phyloP scores from a whole-genome alignment of 2,329 filamentous ascomycete genomes.

The Amauroascus verrucosus region DNA sequence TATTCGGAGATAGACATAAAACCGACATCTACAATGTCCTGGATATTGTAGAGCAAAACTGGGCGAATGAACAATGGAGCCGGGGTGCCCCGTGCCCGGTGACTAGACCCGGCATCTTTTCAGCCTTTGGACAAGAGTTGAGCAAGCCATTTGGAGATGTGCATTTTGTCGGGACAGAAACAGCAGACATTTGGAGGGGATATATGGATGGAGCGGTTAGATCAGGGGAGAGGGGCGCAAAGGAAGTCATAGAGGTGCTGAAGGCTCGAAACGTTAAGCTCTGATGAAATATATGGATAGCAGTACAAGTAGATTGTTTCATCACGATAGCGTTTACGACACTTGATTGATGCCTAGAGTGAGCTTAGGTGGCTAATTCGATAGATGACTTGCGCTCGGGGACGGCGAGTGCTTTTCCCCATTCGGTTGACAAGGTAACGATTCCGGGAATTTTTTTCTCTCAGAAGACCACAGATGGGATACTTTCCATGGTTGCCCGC shows the following conservation, averaged over 20 bases:
- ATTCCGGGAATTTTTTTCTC: not conserved
- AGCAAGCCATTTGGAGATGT: slow-evolving; percentile 31
- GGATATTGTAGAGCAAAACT: slow-evolving; percentile 26
- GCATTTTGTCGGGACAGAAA: slow-evolving; percentile 48
- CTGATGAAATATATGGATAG: not conserved
- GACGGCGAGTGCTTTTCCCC: too few species aligned
- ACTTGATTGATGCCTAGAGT: not conserved
- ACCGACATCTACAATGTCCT: slow-evolving; percentile 13
- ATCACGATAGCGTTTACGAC: not conserved
- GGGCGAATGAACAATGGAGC: slow-evolving; percentile 30
- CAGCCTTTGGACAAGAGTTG: slow-evolving; percentile 22
- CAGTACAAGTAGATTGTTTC: not conserved
- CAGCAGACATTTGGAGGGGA: slow-evolving; percentile 44
- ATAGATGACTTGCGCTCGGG: too few species aligned
- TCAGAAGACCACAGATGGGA: not conserved
- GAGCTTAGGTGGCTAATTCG: too few species aligned
- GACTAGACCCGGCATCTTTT: slow-evolving; percentile 30
- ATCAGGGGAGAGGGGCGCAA: slow-evolving; percentile 41
- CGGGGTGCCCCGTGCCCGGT: slow-evolving; percentile 32
- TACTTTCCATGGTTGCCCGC: not conserved
- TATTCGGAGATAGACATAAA: slow-evolving; percentile 21
- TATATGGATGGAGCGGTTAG: slow-evolving; percentile 50
- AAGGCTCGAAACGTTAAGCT: not conserved
- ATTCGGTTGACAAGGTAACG: not conserved
- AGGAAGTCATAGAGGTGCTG: slow-evolving; percentile 30